These are phyloP conservation scores for Dendrobium nobile DNA, from an alignment of 106 monocot species.

Conservation along the genomic window DNA sequence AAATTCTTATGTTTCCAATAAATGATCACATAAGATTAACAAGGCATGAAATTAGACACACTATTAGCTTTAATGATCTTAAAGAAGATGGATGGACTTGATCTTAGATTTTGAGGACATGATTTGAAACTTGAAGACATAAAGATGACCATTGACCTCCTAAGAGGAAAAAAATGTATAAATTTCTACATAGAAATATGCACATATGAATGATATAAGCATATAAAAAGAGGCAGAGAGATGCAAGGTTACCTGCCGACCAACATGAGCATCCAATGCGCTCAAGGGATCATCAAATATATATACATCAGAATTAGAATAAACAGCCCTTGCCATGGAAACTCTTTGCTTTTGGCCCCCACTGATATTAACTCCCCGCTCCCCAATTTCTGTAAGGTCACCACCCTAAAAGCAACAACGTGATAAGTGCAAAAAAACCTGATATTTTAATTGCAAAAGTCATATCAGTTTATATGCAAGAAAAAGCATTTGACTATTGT, in stretches of 20 bases:
- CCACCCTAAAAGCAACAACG: conserved; percentile 53
- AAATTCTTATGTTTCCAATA: background rate
- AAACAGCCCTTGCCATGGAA: conserved; percentile 98
- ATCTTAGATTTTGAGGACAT: background rate
- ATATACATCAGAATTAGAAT: conserved; percentile 96
- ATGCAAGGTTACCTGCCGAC: conserved; percentile 58
- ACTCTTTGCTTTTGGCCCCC: conserved; percentile 99
- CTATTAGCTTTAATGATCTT: background rate
- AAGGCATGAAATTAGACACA: background rate
- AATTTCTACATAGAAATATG: background rate
- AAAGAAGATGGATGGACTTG: background rate
- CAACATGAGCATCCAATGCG: conserved; percentile 99
- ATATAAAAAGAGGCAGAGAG: background rate
- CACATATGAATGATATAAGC: background rate
- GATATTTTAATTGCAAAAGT: background rate
- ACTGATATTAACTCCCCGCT: conserved; percentile 98
- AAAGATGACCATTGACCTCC: background rate
- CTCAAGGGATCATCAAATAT: conserved; percentile 99
- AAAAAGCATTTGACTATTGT: background rate
- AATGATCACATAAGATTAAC: background rate
- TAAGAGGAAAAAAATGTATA: background rate
- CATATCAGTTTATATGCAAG: background rate
- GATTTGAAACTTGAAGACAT: background rate
- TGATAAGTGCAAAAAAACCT: background rate
- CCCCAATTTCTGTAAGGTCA: conserved; percentile 98